Base-by-base conservation (phyloP, 495 filamentous ascomycete species). In the Astrothelium subdiscretum region DNA sequence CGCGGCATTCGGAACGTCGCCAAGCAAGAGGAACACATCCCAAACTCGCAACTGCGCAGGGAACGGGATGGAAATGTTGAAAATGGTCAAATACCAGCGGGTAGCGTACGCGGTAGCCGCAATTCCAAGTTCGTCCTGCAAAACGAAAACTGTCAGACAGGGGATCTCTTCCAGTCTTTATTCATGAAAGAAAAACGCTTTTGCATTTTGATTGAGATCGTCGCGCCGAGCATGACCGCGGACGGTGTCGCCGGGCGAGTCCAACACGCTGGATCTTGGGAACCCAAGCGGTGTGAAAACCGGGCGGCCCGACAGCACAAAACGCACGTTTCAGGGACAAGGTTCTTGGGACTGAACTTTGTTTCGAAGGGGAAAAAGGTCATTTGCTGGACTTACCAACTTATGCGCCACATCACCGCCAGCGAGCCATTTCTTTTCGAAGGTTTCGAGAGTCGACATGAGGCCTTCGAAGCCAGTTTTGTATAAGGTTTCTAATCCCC, bases 21-120 rank as follows among this genome's bases (percentile, higher is more conserved):
- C 94, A 27, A 99, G 85, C 1, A 99, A 85, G 89, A 99, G 91
- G 75, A 99, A 97, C 0, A 95, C 90, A 69, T 99, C 94, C 94
- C 94, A 99, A 4, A 99, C 89, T 57, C 94, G 87, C n/a, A 99
- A 87, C 70, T 99, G 94, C 11, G 95, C 95, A 0, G 90, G 82
- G 69, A 97, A 99, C 2, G 94, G 94, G 63, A 99, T 90, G 20
- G 90, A 95, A 66, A 97, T 88, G 75, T 97, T 97, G 80, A 99
- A 99, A 5, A 99, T 81, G 2, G 94, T 99, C 31, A 99, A 80
- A 71, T 99, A 99, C 94, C 94, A 99, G 31, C 91, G 79, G 0
- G 92, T 97, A 32, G 91, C 95, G 72, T 97, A 99, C 24, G 91
- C 86, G 5, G 91, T 99, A 20, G 91, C 83, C 44, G 87, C 82